Conservation (phyloP, 73 alveolate genomes). For the Uronychia binucleata region DNA sequence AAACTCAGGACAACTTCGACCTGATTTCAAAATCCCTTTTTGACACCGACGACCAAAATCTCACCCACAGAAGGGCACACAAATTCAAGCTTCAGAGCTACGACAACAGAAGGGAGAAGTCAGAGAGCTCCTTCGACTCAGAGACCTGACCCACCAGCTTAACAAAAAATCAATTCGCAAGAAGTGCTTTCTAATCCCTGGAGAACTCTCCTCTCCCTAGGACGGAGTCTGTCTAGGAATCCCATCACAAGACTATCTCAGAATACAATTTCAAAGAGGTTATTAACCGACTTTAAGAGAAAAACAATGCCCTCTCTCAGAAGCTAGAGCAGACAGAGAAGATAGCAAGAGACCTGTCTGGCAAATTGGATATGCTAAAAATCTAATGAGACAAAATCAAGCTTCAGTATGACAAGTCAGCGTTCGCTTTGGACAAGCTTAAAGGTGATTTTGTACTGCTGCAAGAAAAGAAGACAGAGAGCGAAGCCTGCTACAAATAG, state of each 20-base stretch:
- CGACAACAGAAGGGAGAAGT: not conserved
- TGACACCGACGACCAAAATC: too few relatives aligned
- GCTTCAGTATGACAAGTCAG: not conserved
- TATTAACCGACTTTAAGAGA: too few relatives aligned
- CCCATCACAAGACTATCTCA: too few relatives aligned
- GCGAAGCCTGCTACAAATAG: not conserved
- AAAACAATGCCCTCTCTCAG: too few relatives aligned
- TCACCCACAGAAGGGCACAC: too few relatives aligned
- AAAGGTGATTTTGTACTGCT: not conserved
- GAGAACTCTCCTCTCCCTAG: not conserved
- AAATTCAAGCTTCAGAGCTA: not conserved
- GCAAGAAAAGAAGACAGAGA: not conserved
- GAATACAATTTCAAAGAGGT: too few relatives aligned
- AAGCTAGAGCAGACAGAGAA: not conserved
- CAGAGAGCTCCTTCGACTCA: not conserved
- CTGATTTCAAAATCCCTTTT: too few relatives aligned
- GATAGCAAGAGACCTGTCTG: not conserved
- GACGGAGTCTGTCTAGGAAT: too few relatives aligned
- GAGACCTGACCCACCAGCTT: not conserved
- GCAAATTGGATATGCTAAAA: not conserved
- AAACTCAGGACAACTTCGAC: too few relatives aligned
- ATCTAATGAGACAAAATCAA: not conserved
- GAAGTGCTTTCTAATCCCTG: not conserved
- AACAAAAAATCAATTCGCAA: not conserved
- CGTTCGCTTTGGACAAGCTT: not conserved